A percentile compares a stretch with the other conserved stretches of the same genome.
phyloP scores from a whole-genome alignment of 495 filamentous ascomycete species.

The Cenococcum geophilum region DNA sequence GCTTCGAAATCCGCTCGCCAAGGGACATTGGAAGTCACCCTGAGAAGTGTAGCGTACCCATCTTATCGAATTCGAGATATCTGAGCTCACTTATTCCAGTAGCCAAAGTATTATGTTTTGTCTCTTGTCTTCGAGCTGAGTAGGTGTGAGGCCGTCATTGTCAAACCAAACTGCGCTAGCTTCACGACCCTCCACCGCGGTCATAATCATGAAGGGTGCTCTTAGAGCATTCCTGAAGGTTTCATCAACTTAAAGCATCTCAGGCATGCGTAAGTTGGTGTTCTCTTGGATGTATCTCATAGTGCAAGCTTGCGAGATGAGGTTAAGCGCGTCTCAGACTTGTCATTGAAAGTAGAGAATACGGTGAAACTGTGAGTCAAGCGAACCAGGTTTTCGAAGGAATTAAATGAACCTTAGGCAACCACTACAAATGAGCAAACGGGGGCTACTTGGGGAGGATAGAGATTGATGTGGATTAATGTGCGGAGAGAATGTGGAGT shows the following conservation, averaged over 20 bases:
- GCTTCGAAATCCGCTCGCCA: background rate
- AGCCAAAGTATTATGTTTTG: background rate
- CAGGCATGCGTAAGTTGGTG: background rate
- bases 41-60: conserved; percentile 1
- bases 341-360: background rate
- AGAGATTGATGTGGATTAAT: background rate
- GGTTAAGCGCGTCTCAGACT: background rate
- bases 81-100: background rate
- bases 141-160: background rate
- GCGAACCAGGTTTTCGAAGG: conserved; percentile 1
- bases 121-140: conserved; percentile 5
- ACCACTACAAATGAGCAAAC: background rate
- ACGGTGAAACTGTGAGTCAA: background rate
- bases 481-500: background rate
- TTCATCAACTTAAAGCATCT: background rate
- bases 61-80: background rate
- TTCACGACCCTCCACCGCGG: background rate
- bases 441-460: background rate
- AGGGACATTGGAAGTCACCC: background rate
- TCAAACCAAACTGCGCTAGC: background rate
- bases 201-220: conserved; percentile 1
- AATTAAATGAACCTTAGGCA: background rate
- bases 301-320: background rate
- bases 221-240: background rate
- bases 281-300: background rate